A percentile compares a stretch with the other conserved stretches of the same genome.
Conservation (phyloP, 176 grass and related monocot species). For the Zoysia pacifica region DNA sequence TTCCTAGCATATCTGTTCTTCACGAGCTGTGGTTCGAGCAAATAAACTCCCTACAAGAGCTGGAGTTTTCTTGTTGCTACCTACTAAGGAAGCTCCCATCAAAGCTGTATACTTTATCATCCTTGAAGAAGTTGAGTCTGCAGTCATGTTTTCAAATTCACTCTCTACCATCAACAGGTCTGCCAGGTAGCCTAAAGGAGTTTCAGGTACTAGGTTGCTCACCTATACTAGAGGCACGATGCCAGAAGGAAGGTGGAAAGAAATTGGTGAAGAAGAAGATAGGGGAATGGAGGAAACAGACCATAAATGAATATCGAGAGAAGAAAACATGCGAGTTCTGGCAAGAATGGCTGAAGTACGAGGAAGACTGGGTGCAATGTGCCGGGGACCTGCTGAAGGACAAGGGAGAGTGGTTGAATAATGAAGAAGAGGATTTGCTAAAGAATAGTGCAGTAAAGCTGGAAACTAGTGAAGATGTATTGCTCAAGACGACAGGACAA, state of each 20-base stretch:
- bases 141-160: not conserved
- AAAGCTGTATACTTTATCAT: not conserved
- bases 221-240: not conserved
- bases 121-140: constrained; percentile 15
- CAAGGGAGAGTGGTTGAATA: constrained; percentile 31
- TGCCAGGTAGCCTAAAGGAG: constrained; percentile 32
- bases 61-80: constrained; percentile 3
- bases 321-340: constrained; percentile 6
- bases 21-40: constrained; percentile 20
- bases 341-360: not conserved
- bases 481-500: not conserved
- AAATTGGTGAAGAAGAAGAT: not conserved
- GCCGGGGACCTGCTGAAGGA: not conserved
- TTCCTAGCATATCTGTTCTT: not conserved
- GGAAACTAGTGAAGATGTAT: not conserved
- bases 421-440: constrained; percentile 4
- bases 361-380: constrained; percentile 4
- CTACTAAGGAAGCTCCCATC: constrained; percentile 23
- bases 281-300: not conserved
- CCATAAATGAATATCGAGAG: not conserved
- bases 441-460: not conserved
- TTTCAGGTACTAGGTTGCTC: not conserved
- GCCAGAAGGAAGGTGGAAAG: constrained; percentile 1
- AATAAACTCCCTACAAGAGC: constrained; percentile 10
- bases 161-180: not conserved